Evolutionary conservation across 2,329 filamentous ascomycete genomes (phyloP), one percentile per base, ranked within the genome.

Genomic region (Aspergillus pseudoglaucus): DNA sequence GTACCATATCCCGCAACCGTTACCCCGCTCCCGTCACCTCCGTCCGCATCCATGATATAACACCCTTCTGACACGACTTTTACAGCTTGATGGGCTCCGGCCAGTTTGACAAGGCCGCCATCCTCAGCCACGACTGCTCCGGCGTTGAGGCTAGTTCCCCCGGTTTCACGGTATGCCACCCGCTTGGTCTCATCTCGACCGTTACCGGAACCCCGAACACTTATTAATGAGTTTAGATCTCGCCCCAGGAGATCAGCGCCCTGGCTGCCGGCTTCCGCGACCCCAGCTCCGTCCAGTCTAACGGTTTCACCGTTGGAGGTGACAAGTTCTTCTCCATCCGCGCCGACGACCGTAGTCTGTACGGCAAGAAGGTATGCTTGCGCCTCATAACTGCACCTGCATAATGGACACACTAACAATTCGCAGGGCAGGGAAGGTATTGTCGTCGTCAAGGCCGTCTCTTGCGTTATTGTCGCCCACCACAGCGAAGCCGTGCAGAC

Each of bases 401-500:
- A 22, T 10, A 30, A 12, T 12, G 25, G 9, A 30, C 10, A 10
- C 10, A 30, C 25, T 30, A 30, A 30, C 25, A 12, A 30, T 30
- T 2, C 10, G 3, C 41, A 88, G 84, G 89, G 87, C 60, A 88
- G 85, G 67, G 81, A 85, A 66, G 93, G 93, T 57, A 73, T 95
- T 62, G 78, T 85, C 65, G 81, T 93, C 61, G 84, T 84, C 72
- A 95, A 94, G 79, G 94, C 91, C 62, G 84, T 79, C 64, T 85
- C 94, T 74, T 88, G 90, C 59, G 84, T 97, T 68, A 81, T 98
- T 66, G 74, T 98, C 67, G 87, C 83, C 59, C 89, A 95, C 77
- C 89, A 97, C 78, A 78, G 77, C 58, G 88, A 95, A 69, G 68
- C 69, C 53, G 75, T 84, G 59, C 78, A 87, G 68, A 87, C 87